Percentiles rank a stretch among this genome's conserved stretches.
These are phyloP conservation scores for Byssochlamys sp. DNA, from an alignment of 2,329 filamentous ascomycete species.

Conservation along the genomic window DNA sequence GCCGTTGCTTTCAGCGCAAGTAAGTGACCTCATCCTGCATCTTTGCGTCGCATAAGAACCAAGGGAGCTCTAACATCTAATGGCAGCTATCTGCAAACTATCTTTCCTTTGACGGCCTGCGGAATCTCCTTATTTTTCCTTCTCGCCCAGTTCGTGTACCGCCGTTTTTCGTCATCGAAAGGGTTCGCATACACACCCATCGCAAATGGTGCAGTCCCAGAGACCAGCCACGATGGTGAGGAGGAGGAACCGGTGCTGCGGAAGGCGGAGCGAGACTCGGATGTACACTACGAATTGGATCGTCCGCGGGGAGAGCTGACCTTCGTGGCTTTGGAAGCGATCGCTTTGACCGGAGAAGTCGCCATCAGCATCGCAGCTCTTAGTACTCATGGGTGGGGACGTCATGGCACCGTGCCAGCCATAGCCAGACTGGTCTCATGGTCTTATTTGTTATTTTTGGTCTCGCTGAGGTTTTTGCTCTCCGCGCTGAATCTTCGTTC, in stretches of 20 bases:
- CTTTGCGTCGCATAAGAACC: background rate
- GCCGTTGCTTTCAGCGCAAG: conserved; percentile 51
- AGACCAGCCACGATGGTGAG: conserved; percentile 37
- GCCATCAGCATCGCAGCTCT: conserved; percentile 59
- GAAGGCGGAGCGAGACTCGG: conserved; percentile 42
- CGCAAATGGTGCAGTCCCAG: conserved; percentile 17
- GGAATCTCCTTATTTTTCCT: conserved; percentile 61
- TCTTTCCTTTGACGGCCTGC: conserved; percentile 67
- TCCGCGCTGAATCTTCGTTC: conserved; percentile 52
- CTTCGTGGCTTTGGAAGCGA: conserved; percentile 62
- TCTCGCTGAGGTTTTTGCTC: conserved; percentile 59
- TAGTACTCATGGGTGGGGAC: conserved; percentile 50
- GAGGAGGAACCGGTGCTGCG: conserved; percentile 49
- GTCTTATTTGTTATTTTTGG: conserved; percentile 69
- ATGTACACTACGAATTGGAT: conserved; percentile 54
- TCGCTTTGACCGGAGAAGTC: conserved; percentile 63
- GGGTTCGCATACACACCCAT: conserved; percentile 47
- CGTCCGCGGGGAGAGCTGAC: conserved; percentile 64
- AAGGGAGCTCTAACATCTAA: conserved; percentile 7
- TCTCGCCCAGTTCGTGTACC: conserved; percentile 47
- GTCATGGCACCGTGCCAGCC: conserved; percentile 50
- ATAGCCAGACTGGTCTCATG: conserved; percentile 63
- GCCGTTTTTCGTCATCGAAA: conserved; percentile 45
- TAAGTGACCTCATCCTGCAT: conserved; percentile 20
- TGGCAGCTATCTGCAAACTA: conserved; percentile 64